These are phyloP conservation scores for Brassica balearica DNA, from an alignment of 441 rosid species.

Conservation along the genomic window DNA sequence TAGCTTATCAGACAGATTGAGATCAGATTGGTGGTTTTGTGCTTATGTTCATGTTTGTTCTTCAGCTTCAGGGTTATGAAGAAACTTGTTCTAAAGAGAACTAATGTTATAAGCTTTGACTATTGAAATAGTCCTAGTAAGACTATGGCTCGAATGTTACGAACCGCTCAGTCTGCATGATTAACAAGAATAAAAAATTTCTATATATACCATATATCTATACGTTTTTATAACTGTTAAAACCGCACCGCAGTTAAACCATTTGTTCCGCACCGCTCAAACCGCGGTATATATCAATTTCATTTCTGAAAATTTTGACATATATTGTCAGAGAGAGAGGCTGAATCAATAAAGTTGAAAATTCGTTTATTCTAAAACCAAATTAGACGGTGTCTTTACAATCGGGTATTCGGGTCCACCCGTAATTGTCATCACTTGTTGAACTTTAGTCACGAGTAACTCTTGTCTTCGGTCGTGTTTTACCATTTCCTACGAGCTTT, in stretches of 20 bases:
- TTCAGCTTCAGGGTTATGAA: neutral
- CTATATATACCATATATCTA: no score
- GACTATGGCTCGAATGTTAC: no score
- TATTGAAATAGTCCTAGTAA: no score
- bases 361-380: neutral
- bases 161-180: no score
- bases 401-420: neutral
- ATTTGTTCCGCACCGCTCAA: no score
- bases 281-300: neutral
- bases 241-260: no score
- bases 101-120: neutral
- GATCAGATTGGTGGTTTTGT: slow-evolving; percentile 4
- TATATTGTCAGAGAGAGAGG: neutral
- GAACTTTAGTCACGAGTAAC: neutral
- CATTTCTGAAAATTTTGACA: no score
- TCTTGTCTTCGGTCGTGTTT: neutral
- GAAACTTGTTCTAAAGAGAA: neutral
- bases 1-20: neutral
- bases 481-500: neutral
- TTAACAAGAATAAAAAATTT: no score
- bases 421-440: neutral
- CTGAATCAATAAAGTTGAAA: neutral
- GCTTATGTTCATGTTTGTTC: neutral
- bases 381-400: neutral
- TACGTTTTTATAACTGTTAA: no score